Evolutionary conservation across 2,329 filamentous ascomycete species (phyloP), one percentile per base, ranked within the genome.

Genomic region (Akanthomyces muscarius): DNA sequence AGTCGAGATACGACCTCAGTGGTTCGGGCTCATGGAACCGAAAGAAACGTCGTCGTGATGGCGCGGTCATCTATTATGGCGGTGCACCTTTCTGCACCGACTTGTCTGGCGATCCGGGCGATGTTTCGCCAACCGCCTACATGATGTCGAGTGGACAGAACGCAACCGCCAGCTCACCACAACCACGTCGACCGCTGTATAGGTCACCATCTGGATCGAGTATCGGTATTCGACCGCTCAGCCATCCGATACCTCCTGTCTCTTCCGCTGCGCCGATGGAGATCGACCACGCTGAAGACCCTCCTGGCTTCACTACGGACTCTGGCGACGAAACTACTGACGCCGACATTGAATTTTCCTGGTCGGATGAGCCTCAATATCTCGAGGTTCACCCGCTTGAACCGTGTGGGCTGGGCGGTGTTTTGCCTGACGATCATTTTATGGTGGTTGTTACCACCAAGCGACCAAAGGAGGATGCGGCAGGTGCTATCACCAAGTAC

Each of bases 1-100:
- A 77, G 18, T 83, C 82, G 0, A 72, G 76, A 55, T 81, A 78
- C 76, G 77, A 73, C 16, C 73, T 76, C 41, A 81, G 79, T 65
- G 78, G 78, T 69, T 84, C 78, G 66, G 83, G 71, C 66, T 79
- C 71, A 53, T 81, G 74, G 63, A 80, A 70, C 69, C 80, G 76
- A 66, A 81, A 77, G 66, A 85, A 83, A 72, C 82, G 83, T 30
- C 82, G 80, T 0, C 81, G 86, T 14, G 86, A 90, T 64, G 91
- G 91, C 10, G 87, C 89, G 1, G 89, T 96, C 67, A 92, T 94
- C 21, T 96, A 93, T 71, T 96, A 94, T 72, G 91, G 84, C 65
- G 90, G 89, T 30, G 89, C 89, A 1, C 85, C 85, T 0, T 96
- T 95, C 72, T 95, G 87, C 72, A 92, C 88, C 1, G 92, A 96